Percentiles rank a stretch among this genome's conserved stretches.
Conservation (phyloP, 2,329 filamentous ascomycete species). For the Daldinia sp. region DNA sequence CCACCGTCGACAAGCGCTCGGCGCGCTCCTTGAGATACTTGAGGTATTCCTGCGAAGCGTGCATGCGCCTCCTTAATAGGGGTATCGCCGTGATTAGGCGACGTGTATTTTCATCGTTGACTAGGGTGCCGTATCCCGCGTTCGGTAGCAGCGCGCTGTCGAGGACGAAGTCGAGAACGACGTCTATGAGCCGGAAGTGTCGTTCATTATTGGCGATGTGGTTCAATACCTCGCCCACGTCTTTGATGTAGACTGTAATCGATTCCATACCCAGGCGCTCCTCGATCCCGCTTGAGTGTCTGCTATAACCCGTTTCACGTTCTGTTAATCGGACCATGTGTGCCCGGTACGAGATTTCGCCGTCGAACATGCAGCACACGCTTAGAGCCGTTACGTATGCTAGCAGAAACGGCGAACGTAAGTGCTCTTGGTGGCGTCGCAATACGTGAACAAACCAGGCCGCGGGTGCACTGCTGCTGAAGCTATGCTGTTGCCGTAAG, state of each 20-base stretch:
- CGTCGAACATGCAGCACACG: constrained; percentile 38
- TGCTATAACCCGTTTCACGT: constrained; percentile 32
- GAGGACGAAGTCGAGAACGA: constrained; percentile 34
- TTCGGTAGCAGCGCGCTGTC: constrained; percentile 10
- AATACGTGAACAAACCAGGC: constrained; percentile 37
- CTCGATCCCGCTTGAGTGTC: constrained; percentile 30
- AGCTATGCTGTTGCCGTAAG: constrained; percentile 27
- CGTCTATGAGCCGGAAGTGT: constrained; percentile 35
- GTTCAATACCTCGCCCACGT: constrained; percentile 37
- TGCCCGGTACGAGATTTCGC: constrained; percentile 34
- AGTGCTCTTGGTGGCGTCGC: constrained; percentile 30
- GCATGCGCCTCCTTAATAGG: constrained; percentile 34
- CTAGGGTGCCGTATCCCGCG: constrained; percentile 6
- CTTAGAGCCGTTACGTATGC: constrained; percentile 37
- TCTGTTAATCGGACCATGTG: constrained; percentile 31
- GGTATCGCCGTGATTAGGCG: constrained; percentile 38
- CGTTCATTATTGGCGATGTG: constrained; percentile 39
- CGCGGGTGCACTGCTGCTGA: constrained; percentile 20
- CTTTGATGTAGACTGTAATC: constrained; percentile 33
- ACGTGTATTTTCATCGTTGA: constrained; percentile 30
- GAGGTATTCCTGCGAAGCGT: constrained; percentile 38
- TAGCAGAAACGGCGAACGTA: constrained; percentile 37
- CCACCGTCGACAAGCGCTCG: constrained; percentile 40
- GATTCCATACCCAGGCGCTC: constrained; percentile 29
- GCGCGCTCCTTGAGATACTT: constrained; percentile 40